Evolutionary conservation across 2,329 filamentous ascomycete genomes (phyloP), one percentile per base, ranked within the genome.

Genomic region (Thielaviopsis cerberus): DNA sequence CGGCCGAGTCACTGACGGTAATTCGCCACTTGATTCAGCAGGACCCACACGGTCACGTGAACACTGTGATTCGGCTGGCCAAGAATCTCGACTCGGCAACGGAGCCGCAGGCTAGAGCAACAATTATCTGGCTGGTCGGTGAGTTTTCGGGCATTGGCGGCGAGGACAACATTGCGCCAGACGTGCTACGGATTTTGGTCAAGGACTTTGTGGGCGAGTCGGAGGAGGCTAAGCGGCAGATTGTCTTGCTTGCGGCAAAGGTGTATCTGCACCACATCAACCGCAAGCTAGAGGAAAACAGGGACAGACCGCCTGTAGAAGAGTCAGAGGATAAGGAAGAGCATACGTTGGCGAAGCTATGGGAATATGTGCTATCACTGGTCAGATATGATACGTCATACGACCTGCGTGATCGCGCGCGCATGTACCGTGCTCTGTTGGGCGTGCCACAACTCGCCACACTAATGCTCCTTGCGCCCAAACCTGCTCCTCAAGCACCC

Each of bases 41-140:
- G 65, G 83, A 94, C 62, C 88, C 91, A 0, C 72, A 80, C 26
- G 81, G 82, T 3, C 92, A 98, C 67, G 78, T 81, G 11, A 85
- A 83, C 50, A 98, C 92, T 0, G 89, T 97, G 1, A 81, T 97
- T 34, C 80, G 88, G 53, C 73, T 98, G 54, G 92, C 92, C 5
- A 92, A 89, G 70, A 90, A 95, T 62, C 79, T 98, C 1, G 92
- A 96, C 66, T 86, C 85, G 3, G 87, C 89, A 1, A 88, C 86
- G 0, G 90, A 92, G 61, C 83, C 92, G 1, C 85, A 89, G 61
- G 92, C 92, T 3, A 79, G 92, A 63, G 92, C 92, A 2, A 95
- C 88, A 54, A 96, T 98, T 62, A 86, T 98, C 64, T 98, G 92
- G 92, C 80, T 98, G 0, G 90, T 97, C 0, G 92, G 92, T 52